These are phyloP conservation scores for Lathyrus oleraceus DNA, from an alignment of 306 rosid species.

Conservation along the genomic window DNA sequence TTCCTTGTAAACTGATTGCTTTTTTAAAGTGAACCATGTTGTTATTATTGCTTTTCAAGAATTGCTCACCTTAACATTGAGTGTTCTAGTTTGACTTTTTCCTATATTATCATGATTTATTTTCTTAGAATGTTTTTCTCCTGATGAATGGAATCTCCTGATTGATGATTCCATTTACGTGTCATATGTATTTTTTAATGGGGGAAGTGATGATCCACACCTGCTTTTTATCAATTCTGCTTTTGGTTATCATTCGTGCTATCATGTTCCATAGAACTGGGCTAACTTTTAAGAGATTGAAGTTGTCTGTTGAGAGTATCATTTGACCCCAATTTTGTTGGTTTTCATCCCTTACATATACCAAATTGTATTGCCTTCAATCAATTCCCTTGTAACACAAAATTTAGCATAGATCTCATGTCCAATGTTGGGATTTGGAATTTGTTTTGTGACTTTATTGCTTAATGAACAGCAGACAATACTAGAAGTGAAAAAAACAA, in stretches of 20 bases:
- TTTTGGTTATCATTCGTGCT: background rate
- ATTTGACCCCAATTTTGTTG: background rate
- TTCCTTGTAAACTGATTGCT: background rate
- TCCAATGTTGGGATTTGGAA: background rate
- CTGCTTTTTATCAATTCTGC: constrained; percentile 10
- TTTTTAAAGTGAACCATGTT: background rate
- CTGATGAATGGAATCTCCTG: background rate
- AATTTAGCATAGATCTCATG: background rate
- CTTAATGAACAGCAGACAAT: background rate
- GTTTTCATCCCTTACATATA: background rate
- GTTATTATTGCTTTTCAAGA: background rate
- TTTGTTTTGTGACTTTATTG: background rate
- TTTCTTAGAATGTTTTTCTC: constrained; percentile 2
- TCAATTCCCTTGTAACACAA: background rate
- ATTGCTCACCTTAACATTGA: background rate
- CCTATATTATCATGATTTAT: background rate
- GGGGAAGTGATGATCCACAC: background rate
- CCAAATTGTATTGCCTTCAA: background rate
- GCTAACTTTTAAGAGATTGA: background rate
- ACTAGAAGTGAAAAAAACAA: background rate
- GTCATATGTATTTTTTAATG: background rate
- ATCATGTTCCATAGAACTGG: background rate
- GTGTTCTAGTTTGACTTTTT: constrained; percentile 2
- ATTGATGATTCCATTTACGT: background rate
- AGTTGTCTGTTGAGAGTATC: background rate